A percentile compares a stretch with the other conserved stretches of the same genome.
Evolutionary conservation across 1,139 yeast species (phyloP).

Genomic region (Saccharomyces hybrid): DNA sequence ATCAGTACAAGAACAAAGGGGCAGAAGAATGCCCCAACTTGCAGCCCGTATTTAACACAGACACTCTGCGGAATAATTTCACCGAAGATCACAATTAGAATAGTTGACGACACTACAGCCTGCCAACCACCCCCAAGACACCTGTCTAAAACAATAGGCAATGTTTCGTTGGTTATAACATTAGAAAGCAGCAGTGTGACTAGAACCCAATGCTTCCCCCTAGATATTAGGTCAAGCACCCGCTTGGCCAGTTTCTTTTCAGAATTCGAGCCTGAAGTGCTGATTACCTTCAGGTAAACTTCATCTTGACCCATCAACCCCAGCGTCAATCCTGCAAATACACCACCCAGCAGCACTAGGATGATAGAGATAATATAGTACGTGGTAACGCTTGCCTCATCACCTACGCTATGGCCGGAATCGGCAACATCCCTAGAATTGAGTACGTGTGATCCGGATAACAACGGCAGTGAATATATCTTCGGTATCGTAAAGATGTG

Average conservation of each 20-base stretch:
- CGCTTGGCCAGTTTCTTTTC: slow-evolving; percentile 69
- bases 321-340: slow-evolving; percentile 89
- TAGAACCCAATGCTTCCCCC: slow-evolving; percentile 96
- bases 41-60: slow-evolving; percentile 86
- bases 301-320: slow-evolving; percentile 98
- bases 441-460: slow-evolving; percentile 11
- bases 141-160: slow-evolving; percentile 88
- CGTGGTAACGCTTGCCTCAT: slow-evolving; percentile 11
- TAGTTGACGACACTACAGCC: slow-evolving; percentile 89
- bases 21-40: slow-evolving; percentile 83
- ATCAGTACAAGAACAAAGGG: slow-evolving; percentile 81
- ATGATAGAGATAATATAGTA: slow-evolving; percentile 47
- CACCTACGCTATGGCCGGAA: neutral
- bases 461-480: slow-evolving; percentile 7
- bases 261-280: slow-evolving; percentile 39
- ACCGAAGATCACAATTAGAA: slow-evolving; percentile 88
- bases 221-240: slow-evolving; percentile 63
- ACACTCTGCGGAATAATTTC: slow-evolving; percentile 94
- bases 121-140: slow-evolving; percentile 97
- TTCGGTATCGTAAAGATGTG: neutral
- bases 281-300: slow-evolving; percentile 69
- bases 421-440: slow-evolving; percentile 1
- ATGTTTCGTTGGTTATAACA: slow-evolving; percentile 90
- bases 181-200: slow-evolving; percentile 80
- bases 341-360: slow-evolving; percentile 84